These are phyloP conservation scores for Citropsis articulata DNA, from an alignment of 345 rosid genomes.

Conservation along the genomic window DNA sequence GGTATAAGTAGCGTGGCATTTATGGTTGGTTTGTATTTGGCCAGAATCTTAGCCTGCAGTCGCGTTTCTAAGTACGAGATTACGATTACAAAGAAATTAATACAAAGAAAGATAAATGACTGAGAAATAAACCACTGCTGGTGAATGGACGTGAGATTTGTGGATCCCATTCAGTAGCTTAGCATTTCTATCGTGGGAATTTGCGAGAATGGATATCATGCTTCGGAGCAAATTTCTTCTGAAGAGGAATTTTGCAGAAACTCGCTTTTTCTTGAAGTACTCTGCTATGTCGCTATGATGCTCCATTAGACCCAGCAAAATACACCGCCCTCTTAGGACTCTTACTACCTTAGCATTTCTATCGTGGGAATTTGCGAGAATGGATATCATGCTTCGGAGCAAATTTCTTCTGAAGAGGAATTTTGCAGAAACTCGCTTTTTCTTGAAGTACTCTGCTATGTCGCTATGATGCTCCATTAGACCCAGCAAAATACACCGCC, in stretches of 20 bases:
- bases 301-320: slow-evolving; percentile 30
- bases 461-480: slow-evolving; percentile 31
- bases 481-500: slow-evolving; percentile 17
- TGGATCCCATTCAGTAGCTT: slow-evolving; percentile 34
- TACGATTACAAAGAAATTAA: background rate
- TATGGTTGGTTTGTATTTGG: slow-evolving; percentile 34
- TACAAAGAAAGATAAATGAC: background rate
- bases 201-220: slow-evolving; percentile 34
- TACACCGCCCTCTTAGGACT: too few species aligned
- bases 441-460: slow-evolving; percentile 30
- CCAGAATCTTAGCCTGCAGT: slow-evolving; percentile 40
- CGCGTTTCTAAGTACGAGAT: background rate
- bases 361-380: slow-evolving; percentile 34
- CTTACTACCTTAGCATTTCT: too few species aligned
- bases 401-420: slow-evolving; percentile 37
- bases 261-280: slow-evolving; percentile 32
- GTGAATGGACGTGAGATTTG: slow-evolving; percentile 40
- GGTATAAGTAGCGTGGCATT: slow-evolving; percentile 29
- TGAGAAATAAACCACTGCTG: slow-evolving; percentile 15
- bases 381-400: slow-evolving; percentile 37
- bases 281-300: slow-evolving; percentile 28
- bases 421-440: slow-evolving; percentile 28
- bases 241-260: slow-evolving; percentile 30
- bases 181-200: slow-evolving; percentile 29
- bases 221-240: slow-evolving; percentile 40